These are phyloP conservation scores for Ustilago xerochloae DNA, from an alignment of 1,284 basidiomycete species.

Conservation along the genomic window DNA sequence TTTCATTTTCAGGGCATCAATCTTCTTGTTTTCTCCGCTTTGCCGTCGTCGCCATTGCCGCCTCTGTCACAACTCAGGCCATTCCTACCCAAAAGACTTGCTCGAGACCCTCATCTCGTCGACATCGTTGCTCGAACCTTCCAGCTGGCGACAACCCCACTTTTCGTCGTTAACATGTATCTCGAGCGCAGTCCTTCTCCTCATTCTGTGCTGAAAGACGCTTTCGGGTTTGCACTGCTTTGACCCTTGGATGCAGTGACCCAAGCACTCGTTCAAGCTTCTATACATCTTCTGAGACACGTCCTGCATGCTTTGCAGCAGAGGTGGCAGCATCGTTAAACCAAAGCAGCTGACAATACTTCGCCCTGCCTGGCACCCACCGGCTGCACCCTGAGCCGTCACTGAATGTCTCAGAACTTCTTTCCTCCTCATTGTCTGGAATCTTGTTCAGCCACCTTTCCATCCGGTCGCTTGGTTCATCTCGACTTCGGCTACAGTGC, in stretches of 20 bases:
- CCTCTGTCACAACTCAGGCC: too few relatives aligned
- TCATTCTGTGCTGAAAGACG: too few relatives aligned
- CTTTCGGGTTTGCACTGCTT: neutral
- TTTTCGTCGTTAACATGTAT: too few relatives aligned
- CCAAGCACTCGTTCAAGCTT: neutral
- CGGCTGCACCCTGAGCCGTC: neutral
- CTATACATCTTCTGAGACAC: too few relatives aligned
- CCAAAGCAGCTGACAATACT: neutral
- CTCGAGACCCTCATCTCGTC: too few relatives aligned
- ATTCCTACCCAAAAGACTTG: too few relatives aligned
- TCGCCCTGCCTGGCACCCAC: neutral
- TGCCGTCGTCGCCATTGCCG: neutral
- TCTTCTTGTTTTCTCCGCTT: neutral
- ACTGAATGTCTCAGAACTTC: slow-evolving; percentile 4
- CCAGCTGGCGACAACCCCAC: too few relatives aligned
- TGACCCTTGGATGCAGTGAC: neutral
- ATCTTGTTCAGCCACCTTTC: neutral
- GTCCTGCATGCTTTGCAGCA: too few relatives aligned
- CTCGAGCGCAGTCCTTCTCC: too few relatives aligned
- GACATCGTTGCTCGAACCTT: too few relatives aligned
- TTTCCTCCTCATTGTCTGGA: neutral
- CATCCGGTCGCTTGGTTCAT: neutral
- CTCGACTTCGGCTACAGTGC: neutral
- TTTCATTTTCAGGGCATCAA: neutral
- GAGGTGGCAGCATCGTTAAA: too few relatives aligned